Percentiles rank a stretch among this genome's conserved stretches.
phyloP scores from a whole-genome alignment of 768 basidiomycete species.

The Ephemerocybe angulata region DNA sequence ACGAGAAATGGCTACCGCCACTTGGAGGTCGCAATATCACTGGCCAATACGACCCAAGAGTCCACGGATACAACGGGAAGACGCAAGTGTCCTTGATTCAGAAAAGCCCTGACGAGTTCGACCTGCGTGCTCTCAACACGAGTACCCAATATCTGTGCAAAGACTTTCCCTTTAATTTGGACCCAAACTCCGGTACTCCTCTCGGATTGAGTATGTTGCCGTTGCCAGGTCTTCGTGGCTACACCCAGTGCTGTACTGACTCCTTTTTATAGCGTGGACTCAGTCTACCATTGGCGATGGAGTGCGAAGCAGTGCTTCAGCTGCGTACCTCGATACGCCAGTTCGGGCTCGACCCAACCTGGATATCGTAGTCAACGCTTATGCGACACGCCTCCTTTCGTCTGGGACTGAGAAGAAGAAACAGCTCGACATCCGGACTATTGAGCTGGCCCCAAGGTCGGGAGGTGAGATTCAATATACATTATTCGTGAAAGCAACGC shows the following conservation, averaged over 20 bases:
- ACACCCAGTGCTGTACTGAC: too few species aligned
- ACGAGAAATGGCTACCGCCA: slow-evolving; percentile 34
- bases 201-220: slow-evolving; percentile 27
- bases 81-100: slow-evolving; percentile 31
- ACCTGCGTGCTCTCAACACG: slow-evolving; percentile 28
- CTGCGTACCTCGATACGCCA: slow-evolving; percentile 23
- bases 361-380: slow-evolving; percentile 27
- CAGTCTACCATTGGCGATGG: slow-evolving; percentile 25
- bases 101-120: slow-evolving; percentile 24
- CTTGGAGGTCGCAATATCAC: slow-evolving; percentile 35
- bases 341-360: slow-evolving; percentile 26
- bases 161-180: slow-evolving; percentile 23
- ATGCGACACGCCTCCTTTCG: slow-evolving; percentile 24
- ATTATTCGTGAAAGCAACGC: neutral
- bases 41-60: slow-evolving; percentile 32
- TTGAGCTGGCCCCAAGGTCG: slow-evolving; percentile 5
- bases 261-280: slow-evolving; percentile 14
- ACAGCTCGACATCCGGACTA: slow-evolving; percentile 4
- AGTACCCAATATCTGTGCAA: slow-evolving; percentile 23
- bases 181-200: slow-evolving; percentile 27
- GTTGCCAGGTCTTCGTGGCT: too few species aligned
- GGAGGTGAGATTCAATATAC: neutral
- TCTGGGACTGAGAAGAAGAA: neutral
- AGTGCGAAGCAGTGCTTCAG: slow-evolving; percentile 28
- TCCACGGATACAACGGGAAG: slow-evolving; percentile 34